Conservation (phyloP, 2,329 filamentous ascomycete species). For the Xylaria sp. region DNA sequence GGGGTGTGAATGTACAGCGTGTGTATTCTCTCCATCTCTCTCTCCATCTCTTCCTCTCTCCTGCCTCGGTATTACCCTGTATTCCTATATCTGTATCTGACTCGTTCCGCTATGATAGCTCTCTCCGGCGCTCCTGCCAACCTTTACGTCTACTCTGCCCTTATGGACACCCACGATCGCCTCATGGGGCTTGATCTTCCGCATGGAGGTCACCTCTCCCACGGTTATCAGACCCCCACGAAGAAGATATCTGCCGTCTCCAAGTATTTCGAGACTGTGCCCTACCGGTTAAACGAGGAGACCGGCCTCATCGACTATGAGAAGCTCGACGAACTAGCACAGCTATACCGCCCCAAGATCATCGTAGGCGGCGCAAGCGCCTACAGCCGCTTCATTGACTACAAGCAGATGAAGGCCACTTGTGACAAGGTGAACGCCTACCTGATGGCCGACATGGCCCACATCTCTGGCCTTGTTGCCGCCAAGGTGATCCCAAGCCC, state of each 20-base stretch:
- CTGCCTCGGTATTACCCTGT: background rate
- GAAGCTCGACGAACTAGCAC: conserved; percentile 85
- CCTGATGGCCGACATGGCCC: conserved; percentile 94
- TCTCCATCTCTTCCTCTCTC: background rate
- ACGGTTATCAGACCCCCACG: conserved; percentile 95
- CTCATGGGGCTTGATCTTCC: conserved; percentile 97
- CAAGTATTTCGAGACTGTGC: conserved; percentile 98
- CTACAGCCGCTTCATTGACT: conserved; percentile 96
- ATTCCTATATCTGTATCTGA: conserved; percentile 13
- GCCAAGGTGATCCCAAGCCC: conserved; percentile 91
- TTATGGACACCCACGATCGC: conserved; percentile 91
- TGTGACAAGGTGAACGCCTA: conserved; percentile 93
- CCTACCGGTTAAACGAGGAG: conserved; percentile 89
- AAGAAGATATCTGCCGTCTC: conserved; percentile 98
- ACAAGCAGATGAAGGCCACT: conserved; percentile 89
- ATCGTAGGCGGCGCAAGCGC: conserved; percentile 95
- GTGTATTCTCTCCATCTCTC: conserved; percentile 48
- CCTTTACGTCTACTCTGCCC: conserved; percentile 92
- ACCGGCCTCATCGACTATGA: conserved; percentile 97
- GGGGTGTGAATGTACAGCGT: conserved; percentile 97
- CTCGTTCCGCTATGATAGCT: conserved; percentile 59
- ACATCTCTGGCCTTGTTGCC: conserved; percentile 93
- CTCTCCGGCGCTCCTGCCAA: conserved; percentile 81
- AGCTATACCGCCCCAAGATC: conserved; percentile 93
- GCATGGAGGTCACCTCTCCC: conserved; percentile 94